Percentiles rank a stretch among this genome's conserved stretches.
These are phyloP conservation scores for Phytophthora quininea DNA, from an alignment of 352 stramenopile genomes.

Conservation along the genomic window DNA sequence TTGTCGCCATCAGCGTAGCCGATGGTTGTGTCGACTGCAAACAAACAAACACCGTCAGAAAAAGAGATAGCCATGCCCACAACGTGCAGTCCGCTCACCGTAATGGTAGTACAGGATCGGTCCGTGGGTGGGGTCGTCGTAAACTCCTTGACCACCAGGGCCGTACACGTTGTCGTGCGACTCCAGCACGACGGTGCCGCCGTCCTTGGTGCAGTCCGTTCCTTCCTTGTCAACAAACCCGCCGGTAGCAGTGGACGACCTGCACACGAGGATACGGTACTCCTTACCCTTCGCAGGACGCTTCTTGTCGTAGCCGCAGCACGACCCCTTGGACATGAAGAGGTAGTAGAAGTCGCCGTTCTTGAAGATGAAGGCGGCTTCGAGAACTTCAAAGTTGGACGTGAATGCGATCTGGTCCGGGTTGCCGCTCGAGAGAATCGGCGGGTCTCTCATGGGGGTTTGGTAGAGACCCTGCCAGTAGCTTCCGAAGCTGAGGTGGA, in stretches of 20 bases:
- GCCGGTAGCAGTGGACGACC: constrained; percentile 37
- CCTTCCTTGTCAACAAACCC: constrained; percentile 47
- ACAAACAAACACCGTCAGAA: constrained; percentile 1
- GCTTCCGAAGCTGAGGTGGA: constrained; percentile 52
- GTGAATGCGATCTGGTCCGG: constrained; percentile 34
- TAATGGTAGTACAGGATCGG: constrained; percentile 66
- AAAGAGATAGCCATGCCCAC: neutral
- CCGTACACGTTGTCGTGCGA: constrained; percentile 48
- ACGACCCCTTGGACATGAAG: constrained; percentile 52
- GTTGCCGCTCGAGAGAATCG: constrained; percentile 12
- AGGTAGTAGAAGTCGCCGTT: constrained; percentile 48
- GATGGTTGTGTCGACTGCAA: constrained; percentile 44
- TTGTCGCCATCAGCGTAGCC: constrained; percentile 56
- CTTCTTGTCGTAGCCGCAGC: constrained; percentile 40
- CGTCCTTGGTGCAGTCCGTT: constrained; percentile 34
- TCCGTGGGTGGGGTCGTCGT: constrained; percentile 44
- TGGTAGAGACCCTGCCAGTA: constrained; percentile 45
- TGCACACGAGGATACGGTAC: constrained; percentile 54
- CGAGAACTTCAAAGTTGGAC: constrained; percentile 40
- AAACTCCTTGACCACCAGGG: constrained; percentile 50
- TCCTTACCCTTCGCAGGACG: constrained; percentile 40
- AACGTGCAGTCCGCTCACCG: constrained; percentile 24
- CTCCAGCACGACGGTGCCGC: constrained; percentile 47
- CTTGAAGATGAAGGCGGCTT: constrained; percentile 46
- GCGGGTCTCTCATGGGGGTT: constrained; percentile 22